phyloP scores from a whole-genome alignment of 305 asterid genomes.

The Fraxinus baroniana region DNA sequence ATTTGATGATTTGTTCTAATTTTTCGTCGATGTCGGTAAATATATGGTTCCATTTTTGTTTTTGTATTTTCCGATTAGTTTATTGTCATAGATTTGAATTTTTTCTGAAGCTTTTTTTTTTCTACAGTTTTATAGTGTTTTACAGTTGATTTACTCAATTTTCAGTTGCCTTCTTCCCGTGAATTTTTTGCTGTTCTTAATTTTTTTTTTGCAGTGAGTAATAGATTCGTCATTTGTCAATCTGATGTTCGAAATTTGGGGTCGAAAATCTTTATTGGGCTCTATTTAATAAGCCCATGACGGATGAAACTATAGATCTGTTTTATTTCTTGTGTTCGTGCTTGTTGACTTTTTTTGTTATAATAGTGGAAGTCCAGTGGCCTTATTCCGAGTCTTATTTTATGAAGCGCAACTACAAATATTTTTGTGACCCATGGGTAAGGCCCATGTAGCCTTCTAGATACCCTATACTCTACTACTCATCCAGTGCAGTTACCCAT shows the following conservation, averaged over 20 bases:
- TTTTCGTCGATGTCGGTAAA: neutral
- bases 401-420: neutral
- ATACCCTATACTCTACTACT: neutral
- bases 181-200: neutral
- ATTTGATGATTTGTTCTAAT: neutral
- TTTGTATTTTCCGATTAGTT: neutral
- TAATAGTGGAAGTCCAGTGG: neutral
- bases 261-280: neutral
- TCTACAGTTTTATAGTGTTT: neutral
- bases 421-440: slow-evolving; percentile 14
- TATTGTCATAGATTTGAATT: neutral
- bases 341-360: slow-evolving; percentile 26
- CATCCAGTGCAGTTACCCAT: neutral
- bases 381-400: neutral
- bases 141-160: neutral
- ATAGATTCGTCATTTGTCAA: neutral
- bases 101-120: neutral
- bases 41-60: neutral
- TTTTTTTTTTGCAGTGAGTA: neutral
- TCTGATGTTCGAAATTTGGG: neutral
- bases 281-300: slow-evolving; percentile 29
- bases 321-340: slow-evolving; percentile 8
- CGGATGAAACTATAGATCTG: slow-evolving; percentile 31
- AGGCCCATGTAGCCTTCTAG: slow-evolving; percentile 16
- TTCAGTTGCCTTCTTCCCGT: neutral